Base-by-base conservation (phyloP, 2,329 filamentous ascomycete genomes). In the Colletotrichum karsti region DNA sequence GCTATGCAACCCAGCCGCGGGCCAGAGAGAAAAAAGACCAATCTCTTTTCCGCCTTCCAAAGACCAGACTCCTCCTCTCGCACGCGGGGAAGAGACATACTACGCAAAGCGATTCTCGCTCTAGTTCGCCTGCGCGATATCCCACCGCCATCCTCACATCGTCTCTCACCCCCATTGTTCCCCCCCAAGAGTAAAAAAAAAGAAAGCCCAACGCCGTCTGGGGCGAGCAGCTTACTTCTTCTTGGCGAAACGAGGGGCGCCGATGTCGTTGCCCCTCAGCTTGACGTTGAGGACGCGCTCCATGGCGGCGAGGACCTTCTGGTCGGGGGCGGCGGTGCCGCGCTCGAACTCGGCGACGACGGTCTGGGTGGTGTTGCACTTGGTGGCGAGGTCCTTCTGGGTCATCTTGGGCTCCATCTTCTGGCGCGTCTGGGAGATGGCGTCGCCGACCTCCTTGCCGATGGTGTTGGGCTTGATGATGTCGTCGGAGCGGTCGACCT, bases 381-480 rank as follows among this genome's bases (percentile, higher is more conserved):
- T 94, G 72, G 92, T 94, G 69, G 95, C 95, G 42, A 91, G 85
- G 73, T 91, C 88, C 82, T 97, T 97, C 83, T 98, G 96, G 64
- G 95, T 97, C 93, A 98, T 95, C 85, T 97, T 96, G 82, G 95
- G 94, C 82, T 92, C 92, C 79, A 93, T 91, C 78, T 92, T 90
- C 78, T 90, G 90, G 72, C 96, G 93, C 63, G 92, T 89, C 76
- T 91, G 88, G 76, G 90, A 88, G 83, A 98, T 98, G 72, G 92
- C 93, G 73, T 93, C 90, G 76, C 93, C 94, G 72, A 98, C 93
- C 63, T 88, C 86, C 76, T 88, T 87, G 78, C 94, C 94, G 67
- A 98, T 87, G 51, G 94, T 97, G 85, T 97, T 97, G 77, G 94
- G 95, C 86, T 97, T 97, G 83, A 98, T 92, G 83, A 98, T 97